phyloP scores from a whole-genome alignment of 2,329 filamentous ascomycete species.

The Davidsoniella eucalypti region DNA sequence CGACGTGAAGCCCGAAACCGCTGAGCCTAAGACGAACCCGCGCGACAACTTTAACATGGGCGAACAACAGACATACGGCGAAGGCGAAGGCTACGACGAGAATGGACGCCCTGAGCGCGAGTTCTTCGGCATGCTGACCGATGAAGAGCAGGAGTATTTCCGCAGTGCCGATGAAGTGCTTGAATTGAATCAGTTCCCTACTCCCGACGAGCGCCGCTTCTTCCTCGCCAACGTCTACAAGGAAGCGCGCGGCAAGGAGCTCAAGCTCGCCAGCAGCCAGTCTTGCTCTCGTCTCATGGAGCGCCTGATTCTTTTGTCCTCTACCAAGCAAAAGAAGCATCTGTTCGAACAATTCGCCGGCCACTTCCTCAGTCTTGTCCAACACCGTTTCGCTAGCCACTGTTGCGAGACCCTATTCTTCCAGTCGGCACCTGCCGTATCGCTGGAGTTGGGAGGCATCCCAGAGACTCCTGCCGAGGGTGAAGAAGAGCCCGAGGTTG shows the following conservation, averaged over 20 bases:
- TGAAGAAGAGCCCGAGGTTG: conserved; percentile 27
- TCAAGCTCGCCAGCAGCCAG: conserved; percentile 92
- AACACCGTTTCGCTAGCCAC: conserved; percentile 93
- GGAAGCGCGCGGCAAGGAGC: conserved; percentile 79
- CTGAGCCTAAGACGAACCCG: not conserved
- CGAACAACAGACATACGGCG: conserved; percentile 16
- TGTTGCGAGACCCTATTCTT: conserved; percentile 91
- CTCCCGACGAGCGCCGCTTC: conserved; percentile 51
- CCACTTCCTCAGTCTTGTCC: conserved; percentile 77
- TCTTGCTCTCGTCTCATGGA: conserved; percentile 90
- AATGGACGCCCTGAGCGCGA: conserved; percentile 37
- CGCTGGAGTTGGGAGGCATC: conserved; percentile 46
- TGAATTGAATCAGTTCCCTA: conserved; percentile 73
- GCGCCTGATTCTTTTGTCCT: conserved; percentile 69
- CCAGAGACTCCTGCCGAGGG: conserved; percentile 22
- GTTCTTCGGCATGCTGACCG: conserved; percentile 86
- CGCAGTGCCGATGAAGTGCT: conserved; percentile 77
- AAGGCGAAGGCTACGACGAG: conserved; percentile 14
- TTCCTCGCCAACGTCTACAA: conserved; percentile 71
- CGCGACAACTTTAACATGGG: conserved; percentile 10
- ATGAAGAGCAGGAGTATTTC: conserved; percentile 93
- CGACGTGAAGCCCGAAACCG: conserved; percentile 2
- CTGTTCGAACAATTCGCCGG: conserved; percentile 73
- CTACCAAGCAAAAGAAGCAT: conserved; percentile 62
- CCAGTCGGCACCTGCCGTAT: conserved; percentile 62